phyloP scores from a whole-genome alignment of 176 grass and related monocot species.

The Aegilops sharonensis region DNA sequence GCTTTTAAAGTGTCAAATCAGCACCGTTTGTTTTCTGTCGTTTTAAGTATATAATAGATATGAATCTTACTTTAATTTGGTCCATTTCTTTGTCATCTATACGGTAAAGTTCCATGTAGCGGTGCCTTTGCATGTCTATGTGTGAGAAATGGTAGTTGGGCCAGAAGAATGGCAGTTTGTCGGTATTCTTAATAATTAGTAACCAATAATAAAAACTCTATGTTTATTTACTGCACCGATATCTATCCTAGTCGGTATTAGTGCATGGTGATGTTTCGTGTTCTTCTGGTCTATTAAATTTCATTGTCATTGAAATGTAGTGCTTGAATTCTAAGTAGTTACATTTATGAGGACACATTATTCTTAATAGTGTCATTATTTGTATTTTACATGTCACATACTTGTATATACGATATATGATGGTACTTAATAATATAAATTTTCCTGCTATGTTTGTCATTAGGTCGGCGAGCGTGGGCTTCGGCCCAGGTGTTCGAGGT shows the following conservation, averaged over 20 bases:
- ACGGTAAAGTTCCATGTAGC: not conserved
- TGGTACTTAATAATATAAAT: not conserved
- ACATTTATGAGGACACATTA: not conserved
- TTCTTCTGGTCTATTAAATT: not conserved
- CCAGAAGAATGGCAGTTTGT: not conserved
- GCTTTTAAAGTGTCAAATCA: too few species aligned
- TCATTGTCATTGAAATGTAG: not conserved
- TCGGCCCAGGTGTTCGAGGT: too few species aligned
- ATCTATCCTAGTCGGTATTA: not conserved
- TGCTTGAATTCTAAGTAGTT: not conserved
- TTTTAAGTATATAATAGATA: not conserved
- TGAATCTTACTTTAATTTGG: not conserved
- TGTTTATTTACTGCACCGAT: not conserved
- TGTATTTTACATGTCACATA: not conserved
- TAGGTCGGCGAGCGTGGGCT: too few species aligned
- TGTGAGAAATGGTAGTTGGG: not conserved
- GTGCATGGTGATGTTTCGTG: not conserved
- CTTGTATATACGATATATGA: not conserved
- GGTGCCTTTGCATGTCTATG: not conserved
- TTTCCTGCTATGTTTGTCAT: too few species aligned
- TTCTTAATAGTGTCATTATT: not conserved
- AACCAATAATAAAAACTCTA: not conserved
- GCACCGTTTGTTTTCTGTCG: too few species aligned
- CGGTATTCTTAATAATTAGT: not conserved
- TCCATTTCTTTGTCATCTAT: conserved; percentile 15